A percentile compares a stretch with the other conserved stretches of the same genome.
Evolutionary conservation across 2,329 filamentous ascomycete genomes (phyloP).

Genomic region (Mollisia scopiformis): DNA sequence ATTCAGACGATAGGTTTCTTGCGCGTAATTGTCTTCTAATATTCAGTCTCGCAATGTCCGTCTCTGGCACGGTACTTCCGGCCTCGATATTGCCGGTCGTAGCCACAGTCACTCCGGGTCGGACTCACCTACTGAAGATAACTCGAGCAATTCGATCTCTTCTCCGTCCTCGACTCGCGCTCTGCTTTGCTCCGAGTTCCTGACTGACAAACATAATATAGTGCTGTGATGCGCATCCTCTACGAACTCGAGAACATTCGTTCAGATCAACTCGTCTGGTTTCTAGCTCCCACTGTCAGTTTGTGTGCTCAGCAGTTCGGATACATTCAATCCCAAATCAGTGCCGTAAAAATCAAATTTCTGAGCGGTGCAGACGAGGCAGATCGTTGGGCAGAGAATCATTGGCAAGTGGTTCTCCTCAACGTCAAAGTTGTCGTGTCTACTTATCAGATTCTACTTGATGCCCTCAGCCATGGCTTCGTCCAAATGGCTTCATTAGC

Average conservation of each 20-base stretch:
- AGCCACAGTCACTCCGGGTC: no score
- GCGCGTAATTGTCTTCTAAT: no score
- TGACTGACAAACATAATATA: not conserved
- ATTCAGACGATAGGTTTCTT: no score
- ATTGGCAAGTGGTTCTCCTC: conserved; percentile 61
- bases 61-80: no score
- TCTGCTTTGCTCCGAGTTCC: not conserved
- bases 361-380: conserved; percentile 58
- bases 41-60: no score
- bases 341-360: conserved; percentile 52
- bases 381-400: conserved; percentile 56
- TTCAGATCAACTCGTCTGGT: conserved; percentile 63
- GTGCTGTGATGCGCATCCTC: conserved; percentile 31
- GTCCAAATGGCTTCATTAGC: conserved; percentile 56
- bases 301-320: conserved; percentile 68
- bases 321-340: conserved; percentile 63
- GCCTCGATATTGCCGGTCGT: no score
- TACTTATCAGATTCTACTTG: conserved; percentile 60
- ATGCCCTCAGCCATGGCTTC: conserved; percentile 66
- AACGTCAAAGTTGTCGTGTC: conserved; percentile 63
- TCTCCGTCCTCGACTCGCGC: not conserved
- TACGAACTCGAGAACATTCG: conserved; percentile 29
- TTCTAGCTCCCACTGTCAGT: conserved; percentile 70
- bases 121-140: no score
- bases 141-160: no score